phyloP scores from a whole-genome alignment of 805 yeast species.

The Phaffomyces opuntiae region DNA sequence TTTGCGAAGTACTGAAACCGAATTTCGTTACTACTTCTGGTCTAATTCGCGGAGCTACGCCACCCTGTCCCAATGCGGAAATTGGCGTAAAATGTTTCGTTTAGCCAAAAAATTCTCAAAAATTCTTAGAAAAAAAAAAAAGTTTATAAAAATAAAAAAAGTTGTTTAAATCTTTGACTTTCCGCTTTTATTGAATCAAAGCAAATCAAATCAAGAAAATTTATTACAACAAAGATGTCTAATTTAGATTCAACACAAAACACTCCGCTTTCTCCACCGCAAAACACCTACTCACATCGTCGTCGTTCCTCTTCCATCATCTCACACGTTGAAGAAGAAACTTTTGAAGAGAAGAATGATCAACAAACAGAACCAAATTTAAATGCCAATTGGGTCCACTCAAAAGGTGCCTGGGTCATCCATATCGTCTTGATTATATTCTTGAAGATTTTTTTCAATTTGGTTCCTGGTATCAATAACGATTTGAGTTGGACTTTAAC shows the following conservation, averaged over 20 bases:
- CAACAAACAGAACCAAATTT: constrained; percentile 83
- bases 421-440: constrained; percentile 78
- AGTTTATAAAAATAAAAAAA: no score
- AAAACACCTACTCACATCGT: constrained; percentile 25
- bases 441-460: constrained; percentile 68
- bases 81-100: no score
- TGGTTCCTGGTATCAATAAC: constrained; percentile 71
- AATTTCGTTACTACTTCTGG: no score
- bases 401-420: constrained; percentile 93
- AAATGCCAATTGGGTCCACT: constrained; percentile 95
- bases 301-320: constrained; percentile 85
- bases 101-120: no score
- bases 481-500: constrained; percentile 94
- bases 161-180: no score
- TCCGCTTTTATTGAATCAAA: no score
- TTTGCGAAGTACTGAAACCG: not conserved
- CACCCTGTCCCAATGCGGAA: no score
- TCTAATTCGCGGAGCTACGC: no score
- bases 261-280: constrained; percentile 4
- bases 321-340: constrained; percentile 90
- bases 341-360: constrained; percentile 85
- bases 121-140: no score
- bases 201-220: not conserved
- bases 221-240: not conserved
- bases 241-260: constrained; percentile 7